Evolutionary conservation across 495 filamentous ascomycete genomes (phyloP), one percentile per base, ranked within the genome.

Genomic region (Entonaema liquescens): DNA sequence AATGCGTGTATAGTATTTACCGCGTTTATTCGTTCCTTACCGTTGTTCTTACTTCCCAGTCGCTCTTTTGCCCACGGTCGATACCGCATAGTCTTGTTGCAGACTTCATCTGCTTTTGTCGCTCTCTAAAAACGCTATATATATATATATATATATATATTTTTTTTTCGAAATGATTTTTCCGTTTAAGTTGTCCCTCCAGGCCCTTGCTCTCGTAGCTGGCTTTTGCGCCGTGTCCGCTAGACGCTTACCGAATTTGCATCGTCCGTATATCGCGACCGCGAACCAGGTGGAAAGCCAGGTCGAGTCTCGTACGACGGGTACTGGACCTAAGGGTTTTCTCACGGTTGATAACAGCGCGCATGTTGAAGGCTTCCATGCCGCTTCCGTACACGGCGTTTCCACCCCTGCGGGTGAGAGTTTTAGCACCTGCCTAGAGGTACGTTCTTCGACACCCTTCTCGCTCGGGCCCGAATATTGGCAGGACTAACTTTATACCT

Each of bases 261-360:
- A 62, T 29, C 59, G 44, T n/a, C 42, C 59, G 5, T 53, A 52
- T 17, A 8, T 50, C 29, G 13, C 47, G 44, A 6, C 44, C 11
- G 12, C 44, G 17, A 28, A 25, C 35, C 36, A 61, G 11, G 4
- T 59, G 2, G 49, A 19, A 8, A 28, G 5, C 33, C 35, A 60
- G 15, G 13, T 40, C 12, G 44, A 17, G 23, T 21, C 59, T 25
- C 59, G 44, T 35, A 25, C 52, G 9, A 64, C n/a, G 3, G 61
- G 61, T 19, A 64, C 61, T 9, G 52, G 61, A 31, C 35, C 50
- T 40, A 64, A 42, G 25, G 36, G 61, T 9, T 56, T 47, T 25
- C 50, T 56, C 26, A 64, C 61, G 21, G 6, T 44, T 9, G 61
- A 64, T 17, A 36, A 47, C 11, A 9, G 29, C 4, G 26, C 36